Evolutionary conservation across 2,329 filamentous ascomycete species (phyloP), one percentile per base, ranked within the genome.

Genomic region (Fusarium austroafricanum): DNA sequence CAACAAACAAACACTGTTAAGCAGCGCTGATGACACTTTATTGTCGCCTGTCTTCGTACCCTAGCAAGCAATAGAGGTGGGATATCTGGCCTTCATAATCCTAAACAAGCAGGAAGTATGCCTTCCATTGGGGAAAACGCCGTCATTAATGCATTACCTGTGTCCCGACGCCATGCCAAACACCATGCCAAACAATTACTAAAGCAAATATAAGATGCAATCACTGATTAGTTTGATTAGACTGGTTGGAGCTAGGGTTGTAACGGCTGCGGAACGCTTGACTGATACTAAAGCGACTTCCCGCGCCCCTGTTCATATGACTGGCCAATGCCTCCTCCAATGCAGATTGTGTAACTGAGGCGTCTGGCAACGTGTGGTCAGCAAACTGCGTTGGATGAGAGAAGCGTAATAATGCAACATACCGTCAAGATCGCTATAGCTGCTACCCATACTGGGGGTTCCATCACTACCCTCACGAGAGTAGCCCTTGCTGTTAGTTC

Each of bases 391-490:
- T 20, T 10, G 50, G 49, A 31, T 11, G 50, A 53, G 47, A 42
- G 33, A 14, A 33, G 49, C 15, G 40, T 44, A 60, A n/a, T 53
- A 18, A 47, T 23, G 42, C 60, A 71, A 58, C 39, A 59, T 81
- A 87, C 91, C 92, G 76, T 95, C 92, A 42, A 96, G 84, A 80
- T 96, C 93, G 78, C 92, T 95, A 73, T 93, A 96, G 72, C 92
- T 94, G 76, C 92, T 95, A 2, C 92, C 91, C 89, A 94, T 93
- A 71, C 91, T 93, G 2, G 90, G 91, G 15, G 89, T 90, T 15
- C 90, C 90, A 65, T 93, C 90, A 73, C 90, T 93, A 14, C 87
- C 87, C 65, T 91, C 89, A 14, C 84, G 83, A 2, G 85, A 86
- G 44, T 81, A 78, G 0, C 81, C 83, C 71, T 84, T 84, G 28